Evolutionary conservation across 176 grass and related monocot species (phyloP).

Genomic region (Ampelocalamus luodianensis): DNA sequence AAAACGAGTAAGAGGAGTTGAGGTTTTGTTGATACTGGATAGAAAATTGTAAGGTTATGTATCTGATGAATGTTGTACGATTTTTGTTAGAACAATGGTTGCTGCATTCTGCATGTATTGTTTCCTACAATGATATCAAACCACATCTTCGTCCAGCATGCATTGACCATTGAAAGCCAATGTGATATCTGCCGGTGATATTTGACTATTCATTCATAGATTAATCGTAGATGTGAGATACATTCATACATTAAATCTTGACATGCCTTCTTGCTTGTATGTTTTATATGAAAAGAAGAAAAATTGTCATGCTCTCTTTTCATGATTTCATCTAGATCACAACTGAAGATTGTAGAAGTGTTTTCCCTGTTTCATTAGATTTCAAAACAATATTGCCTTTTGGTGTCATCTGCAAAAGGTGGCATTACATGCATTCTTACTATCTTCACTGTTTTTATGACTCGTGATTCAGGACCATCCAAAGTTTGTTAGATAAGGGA

Average conservation of each 20-base stretch:
- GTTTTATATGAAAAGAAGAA: not conserved
- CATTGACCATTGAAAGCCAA: not conserved
- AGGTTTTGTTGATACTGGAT: slow-evolving; percentile 13
- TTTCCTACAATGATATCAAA: slow-evolving; percentile 15
- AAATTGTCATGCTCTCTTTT: slow-evolving; percentile 3
- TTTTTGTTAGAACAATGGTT: slow-evolving; percentile 25
- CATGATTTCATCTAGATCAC: not conserved
- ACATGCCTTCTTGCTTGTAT: slow-evolving; percentile 6
- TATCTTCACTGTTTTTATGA: slow-evolving; percentile 2
- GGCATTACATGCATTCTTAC: slow-evolving; percentile 4
- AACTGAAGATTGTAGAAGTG: not conserved
- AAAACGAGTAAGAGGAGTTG: not conserved
- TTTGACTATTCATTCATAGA: not conserved
- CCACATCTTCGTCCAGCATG: not conserved
- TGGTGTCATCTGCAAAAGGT: slow-evolving; percentile 3
- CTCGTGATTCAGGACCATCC: not conserved
- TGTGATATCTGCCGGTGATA: not conserved
- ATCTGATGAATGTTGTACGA: not conserved
- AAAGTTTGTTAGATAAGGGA: not conserved
- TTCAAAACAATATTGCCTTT: not conserved
- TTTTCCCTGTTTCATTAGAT: not conserved
- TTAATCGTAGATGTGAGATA: too few species aligned
- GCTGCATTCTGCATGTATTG: slow-evolving; percentile 15
- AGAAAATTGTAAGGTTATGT: slow-evolving; percentile 18
- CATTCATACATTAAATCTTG: not conserved